Evolutionary conservation across 177 flowering plant species (phyloP).

Genomic region (Vitis hybrid): DNA sequence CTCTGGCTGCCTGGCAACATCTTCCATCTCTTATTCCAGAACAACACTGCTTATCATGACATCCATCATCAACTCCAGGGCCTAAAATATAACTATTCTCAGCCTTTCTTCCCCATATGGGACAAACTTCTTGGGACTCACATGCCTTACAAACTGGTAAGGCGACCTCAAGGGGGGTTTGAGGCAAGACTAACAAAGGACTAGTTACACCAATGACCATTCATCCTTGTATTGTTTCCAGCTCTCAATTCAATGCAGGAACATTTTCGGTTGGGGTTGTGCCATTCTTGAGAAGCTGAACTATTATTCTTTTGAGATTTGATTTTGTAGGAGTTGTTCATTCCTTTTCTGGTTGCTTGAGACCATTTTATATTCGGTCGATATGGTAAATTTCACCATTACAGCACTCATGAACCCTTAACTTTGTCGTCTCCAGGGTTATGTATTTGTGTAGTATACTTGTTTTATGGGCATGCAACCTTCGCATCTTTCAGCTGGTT

Average conservation of each 20-base stretch:
- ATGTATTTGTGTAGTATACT: conserved; percentile 14
- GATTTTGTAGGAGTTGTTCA: conserved; percentile 2
- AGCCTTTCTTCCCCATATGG: conserved; percentile 86
- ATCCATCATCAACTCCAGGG: conserved; percentile 91
- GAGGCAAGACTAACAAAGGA: conserved; percentile 60
- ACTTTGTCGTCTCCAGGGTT: conserved; percentile 4
- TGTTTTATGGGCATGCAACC: conserved; percentile 4
- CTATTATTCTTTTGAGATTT: conserved; percentile 8
- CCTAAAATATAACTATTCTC: conserved; percentile 74
- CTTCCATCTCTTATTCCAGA: conserved; percentile 71
- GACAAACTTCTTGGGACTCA: conserved; percentile 80
- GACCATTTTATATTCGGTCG: conserved; percentile 1
- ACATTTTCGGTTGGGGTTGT: background rate
- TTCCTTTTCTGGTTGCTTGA: conserved; percentile 10
- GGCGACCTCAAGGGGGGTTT: conserved; percentile 71
- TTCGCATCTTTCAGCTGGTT: background rate
- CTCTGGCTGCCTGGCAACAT: conserved; percentile 85
- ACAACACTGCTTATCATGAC: conserved; percentile 91
- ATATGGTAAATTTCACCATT: conserved; percentile 2
- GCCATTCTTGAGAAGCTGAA: conserved; percentile 14
- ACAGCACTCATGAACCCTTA: conserved; percentile 5
- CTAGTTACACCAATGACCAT: conserved; percentile 7
- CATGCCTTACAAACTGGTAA: conserved; percentile 65
- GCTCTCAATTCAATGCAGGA: conserved; percentile 6
- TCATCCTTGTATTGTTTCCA: background rate